Percentiles rank a stretch among this genome's conserved stretches.
phyloP scores from a whole-genome alignment of 2,329 filamentous ascomycete genomes.

The Verticillium isaacii region DNA sequence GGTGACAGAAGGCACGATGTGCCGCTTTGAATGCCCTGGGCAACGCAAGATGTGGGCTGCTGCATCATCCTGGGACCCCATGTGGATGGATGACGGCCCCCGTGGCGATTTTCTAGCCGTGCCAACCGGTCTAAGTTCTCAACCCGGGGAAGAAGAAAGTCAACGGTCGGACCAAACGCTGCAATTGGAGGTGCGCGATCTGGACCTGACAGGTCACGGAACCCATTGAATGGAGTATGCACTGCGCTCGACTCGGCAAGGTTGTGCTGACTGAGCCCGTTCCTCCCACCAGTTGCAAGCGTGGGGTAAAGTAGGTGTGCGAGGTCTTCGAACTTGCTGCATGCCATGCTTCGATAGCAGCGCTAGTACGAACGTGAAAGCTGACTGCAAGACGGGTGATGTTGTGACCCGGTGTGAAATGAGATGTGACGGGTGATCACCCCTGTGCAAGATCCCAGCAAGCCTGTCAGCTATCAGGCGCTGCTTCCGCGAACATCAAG shows the following conservation, averaged over 20 bases:
- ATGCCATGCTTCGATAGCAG: neutral
- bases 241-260: neutral
- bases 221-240: neutral
- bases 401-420: constrained; percentile 8
- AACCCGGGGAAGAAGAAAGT: no score
- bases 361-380: neutral
- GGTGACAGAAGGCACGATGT: no score
- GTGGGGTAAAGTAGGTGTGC: neutral
- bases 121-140: no score
- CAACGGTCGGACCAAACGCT: no score
- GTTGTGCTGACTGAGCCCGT: neutral
- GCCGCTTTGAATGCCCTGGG: no score
- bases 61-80: no score
- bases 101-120: no score
- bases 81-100: no score
- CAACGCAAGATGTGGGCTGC: no score
- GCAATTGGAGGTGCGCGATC: no score
- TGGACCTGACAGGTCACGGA: no score
- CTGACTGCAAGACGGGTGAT: neutral
- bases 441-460: neutral
- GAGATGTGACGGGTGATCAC: constrained; percentile 6
- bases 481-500: neutral
- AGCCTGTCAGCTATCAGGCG: neutral
- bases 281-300: neutral
- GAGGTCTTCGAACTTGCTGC: neutral